A percentile compares a stretch with the other conserved stretches of the same genome.
These are phyloP conservation scores for Solanum infundibuliforme DNA, from an alignment of 257 asterid genomes.

Conservation along the genomic window DNA sequence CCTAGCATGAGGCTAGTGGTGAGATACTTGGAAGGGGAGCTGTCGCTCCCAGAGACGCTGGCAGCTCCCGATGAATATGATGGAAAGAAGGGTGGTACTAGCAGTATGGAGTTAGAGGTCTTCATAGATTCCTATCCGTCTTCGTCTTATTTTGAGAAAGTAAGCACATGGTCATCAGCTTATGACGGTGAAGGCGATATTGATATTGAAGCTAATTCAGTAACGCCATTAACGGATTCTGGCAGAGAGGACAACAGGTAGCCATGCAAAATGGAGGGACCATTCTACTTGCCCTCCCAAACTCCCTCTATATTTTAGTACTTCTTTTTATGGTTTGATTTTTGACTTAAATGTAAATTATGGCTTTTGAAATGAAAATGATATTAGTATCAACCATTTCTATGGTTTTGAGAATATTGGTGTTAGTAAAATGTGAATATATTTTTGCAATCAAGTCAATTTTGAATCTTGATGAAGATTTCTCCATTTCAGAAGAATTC, in stretches of 20 bases:
- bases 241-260: slow-evolving; percentile 4
- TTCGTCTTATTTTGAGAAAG: slow-evolving; percentile 39
- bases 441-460: neutral
- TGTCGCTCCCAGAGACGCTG: slow-evolving; percentile 23
- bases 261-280: neutral
- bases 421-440: neutral
- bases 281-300: neutral
- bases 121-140: slow-evolving; percentile 33
- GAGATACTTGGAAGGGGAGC: slow-evolving; percentile 53
- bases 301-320: neutral
- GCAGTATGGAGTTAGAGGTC: slow-evolving; percentile 13
- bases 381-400: neutral
- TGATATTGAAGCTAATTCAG: slow-evolving; percentile 35
- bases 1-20: slow-evolving; percentile 55
- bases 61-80: slow-evolving; percentile 21
- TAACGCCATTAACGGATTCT: slow-evolving; percentile 15
- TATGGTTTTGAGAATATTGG: neutral
- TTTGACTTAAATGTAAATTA: neutral
- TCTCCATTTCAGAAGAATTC: neutral
- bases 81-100: slow-evolving; percentile 7
- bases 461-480: neutral
- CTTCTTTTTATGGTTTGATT: neutral
- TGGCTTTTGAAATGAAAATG: neutral
- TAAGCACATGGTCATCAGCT: slow-evolving; percentile 23
- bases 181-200: slow-evolving; percentile 16